Base-by-base conservation (phyloP, 805 yeast species). In the Monosporozyma unispora region DNA sequence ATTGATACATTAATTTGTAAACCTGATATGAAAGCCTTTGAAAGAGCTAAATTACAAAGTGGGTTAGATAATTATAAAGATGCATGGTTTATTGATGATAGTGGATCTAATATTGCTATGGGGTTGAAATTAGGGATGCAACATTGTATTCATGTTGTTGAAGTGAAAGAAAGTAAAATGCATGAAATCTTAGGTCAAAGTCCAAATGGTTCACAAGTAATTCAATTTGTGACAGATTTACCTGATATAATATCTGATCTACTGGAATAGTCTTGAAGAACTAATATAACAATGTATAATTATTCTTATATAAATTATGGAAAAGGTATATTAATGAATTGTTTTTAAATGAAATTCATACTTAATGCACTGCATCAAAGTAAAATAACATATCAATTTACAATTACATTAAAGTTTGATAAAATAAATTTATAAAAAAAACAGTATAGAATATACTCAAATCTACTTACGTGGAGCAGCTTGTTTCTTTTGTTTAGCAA, bases 401-500 rank as follows among this genome's bases (percentile, higher is more conserved):
- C 10, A 28, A 28, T 4, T 9, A 28, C 14, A 31, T 14, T n/a
- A 25, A 31, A 31, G 14, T 14, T 12, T 14, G 35, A 14, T 12
- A 31, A 5, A n/a, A n/a, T 5, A 14, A 14, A 4, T 12, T 12
- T 14, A 12, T 31, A 31, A 11, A 5, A 3, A 7, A 31, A 31
- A n/a, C n/a, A n/a, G 6, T 12, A 14, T 3, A 14, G 11, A 29
- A 10, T 3, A 29, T 7, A 10, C n/a, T 12, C 35, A 5, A 12
- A 11, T n/a, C 12, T 41, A 44, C 16, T 44, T 44, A 29, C 46
- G 39, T 4, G 27, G 18, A 12, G 28, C 49, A 50, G 62, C 65
- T 50, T 59, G 78, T 74, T 90, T 96, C 76, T 83, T 84, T 75
- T 90, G 88, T 75, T 90, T 93, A 56, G 98, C 96, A 57, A 87